These are phyloP conservation scores for Fusarium coicis DNA, from an alignment of 2,329 filamentous ascomycete genomes.

Conservation along the genomic window DNA sequence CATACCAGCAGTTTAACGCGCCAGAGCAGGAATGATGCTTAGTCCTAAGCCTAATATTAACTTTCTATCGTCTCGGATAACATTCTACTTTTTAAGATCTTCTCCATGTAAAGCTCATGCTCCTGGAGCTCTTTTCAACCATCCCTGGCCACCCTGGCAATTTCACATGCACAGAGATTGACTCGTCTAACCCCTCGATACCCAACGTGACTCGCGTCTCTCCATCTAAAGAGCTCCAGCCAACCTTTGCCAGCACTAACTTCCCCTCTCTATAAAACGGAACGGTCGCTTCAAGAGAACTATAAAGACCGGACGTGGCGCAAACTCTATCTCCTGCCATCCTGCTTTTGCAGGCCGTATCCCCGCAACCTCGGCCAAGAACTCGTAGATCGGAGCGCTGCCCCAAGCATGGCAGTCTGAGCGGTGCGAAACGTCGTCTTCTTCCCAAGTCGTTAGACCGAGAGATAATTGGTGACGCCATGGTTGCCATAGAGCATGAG, in stretches of 20 bases:
- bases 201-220: not conserved
- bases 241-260: not conserved
- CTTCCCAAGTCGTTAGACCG: not conserved
- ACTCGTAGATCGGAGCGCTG: not conserved
- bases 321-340: not conserved
- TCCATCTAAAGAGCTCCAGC: not conserved
- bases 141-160: not conserved
- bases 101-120: not conserved
- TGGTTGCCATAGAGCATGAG: not conserved
- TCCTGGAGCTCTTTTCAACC: not conserved
- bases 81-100: not conserved
- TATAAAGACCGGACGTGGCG: not conserved
- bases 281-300: not conserved
- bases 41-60: rapidly evolving
- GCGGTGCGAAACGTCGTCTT: not conserved
- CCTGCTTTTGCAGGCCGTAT: not conserved
- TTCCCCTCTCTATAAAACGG: not conserved
- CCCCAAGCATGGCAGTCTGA: constrained; percentile 7
- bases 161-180: not conserved
- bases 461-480: not conserved
- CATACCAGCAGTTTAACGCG: not conserved
- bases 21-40: not conserved
- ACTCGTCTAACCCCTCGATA: not conserved
- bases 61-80: rapidly evolving
- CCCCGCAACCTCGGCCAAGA: not conserved